Evolutionary conservation across 306 rosid species (phyloP).

Genomic region (Cyamopsis tetragonoloba): DNA sequence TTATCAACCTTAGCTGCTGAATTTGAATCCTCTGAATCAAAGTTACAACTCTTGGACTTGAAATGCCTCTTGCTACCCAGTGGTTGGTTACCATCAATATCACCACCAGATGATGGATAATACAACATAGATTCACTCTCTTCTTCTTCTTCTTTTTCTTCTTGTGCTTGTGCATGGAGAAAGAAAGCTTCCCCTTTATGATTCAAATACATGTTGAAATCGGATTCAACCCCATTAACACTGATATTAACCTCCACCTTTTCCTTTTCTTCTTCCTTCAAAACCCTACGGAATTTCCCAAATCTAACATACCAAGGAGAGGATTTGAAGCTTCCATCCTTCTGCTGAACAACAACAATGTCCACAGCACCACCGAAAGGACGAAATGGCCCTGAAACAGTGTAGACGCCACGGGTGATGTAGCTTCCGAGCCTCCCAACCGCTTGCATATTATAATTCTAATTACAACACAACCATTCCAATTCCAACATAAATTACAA

Average conservation of each 20-base stretch:
- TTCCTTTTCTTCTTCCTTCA: conserved; percentile 59
- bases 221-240: conserved; percentile 76
- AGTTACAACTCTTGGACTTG: conserved; percentile 42
- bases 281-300: conserved; percentile 78
- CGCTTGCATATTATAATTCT: conserved; percentile 44
- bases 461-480: background rate
- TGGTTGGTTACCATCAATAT: conserved; percentile 42
- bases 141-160: conserved; percentile 35
- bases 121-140: conserved; percentile 37
- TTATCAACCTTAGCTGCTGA: conserved; percentile 34
- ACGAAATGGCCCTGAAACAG: conserved; percentile 73
- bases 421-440: conserved; percentile 75
- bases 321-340: conserved; percentile 83
- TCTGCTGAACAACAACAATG: conserved; percentile 81
- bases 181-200: conserved; percentile 82
- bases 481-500: background rate
- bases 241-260: conserved; percentile 55
- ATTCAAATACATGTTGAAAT: conserved; percentile 71
- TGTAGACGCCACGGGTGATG: conserved; percentile 59
- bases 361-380: conserved; percentile 97
- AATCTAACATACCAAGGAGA: conserved; percentile 92
- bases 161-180: conserved; percentile 45
- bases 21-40: conserved; percentile 20
- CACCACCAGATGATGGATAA: conserved; percentile 48
- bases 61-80: conserved; percentile 32